Evolutionary conservation across 2,329 filamentous ascomycete genomes (phyloP), one percentile per base, ranked within the genome.

Genomic region (Diaporthe batatas): DNA sequence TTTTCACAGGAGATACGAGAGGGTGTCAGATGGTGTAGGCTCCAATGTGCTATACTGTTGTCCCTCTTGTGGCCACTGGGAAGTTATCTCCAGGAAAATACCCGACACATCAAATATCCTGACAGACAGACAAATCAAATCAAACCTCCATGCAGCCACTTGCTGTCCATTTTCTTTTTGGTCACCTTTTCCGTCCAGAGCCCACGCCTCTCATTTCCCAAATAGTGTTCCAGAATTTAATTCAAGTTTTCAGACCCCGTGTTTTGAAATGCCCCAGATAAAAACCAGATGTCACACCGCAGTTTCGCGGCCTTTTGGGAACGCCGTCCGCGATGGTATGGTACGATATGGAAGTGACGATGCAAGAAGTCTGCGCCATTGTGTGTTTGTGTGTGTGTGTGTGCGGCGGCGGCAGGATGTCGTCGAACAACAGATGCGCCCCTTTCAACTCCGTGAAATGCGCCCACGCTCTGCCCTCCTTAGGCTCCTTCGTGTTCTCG

Each of bases 401-500:
- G 21, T 36, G 12, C 34, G 62, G 62, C 62, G 44, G 62, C 62
- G n/a, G 44, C 44, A 34, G 44, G 29, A 36, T 51, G 42, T 32
- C 25, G 47, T 49, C 59, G 44, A 39, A 36, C 29, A 65, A 25
- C 23, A 51, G 44, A 65, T 65, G 44, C 44, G 62, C 62, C 62
- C 59, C 44, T 65, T 65, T 51, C 44, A 51, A 65, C 62, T 65
- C 62, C 62, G 29, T 65, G 62, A 65, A 65, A 65, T 65, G 62
- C 62, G 44, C 32, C 62, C 62, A 36, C 18, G 36, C 21, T 29
- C n/a, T 51, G 29, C 62, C 47, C 32, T 23, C 32, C 44, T 36
- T 21, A 12, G 32, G 7, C 12, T 21, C 3, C n/a, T 65, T 34
- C 36, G 44, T 65, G 36, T 51, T 51, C 36, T 36, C n/a, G 29